Percentiles rank a stretch among this genome's conserved stretches.
phyloP scores from a whole-genome alignment of 257 asterid species.

The Solanum sparsipilum region DNA sequence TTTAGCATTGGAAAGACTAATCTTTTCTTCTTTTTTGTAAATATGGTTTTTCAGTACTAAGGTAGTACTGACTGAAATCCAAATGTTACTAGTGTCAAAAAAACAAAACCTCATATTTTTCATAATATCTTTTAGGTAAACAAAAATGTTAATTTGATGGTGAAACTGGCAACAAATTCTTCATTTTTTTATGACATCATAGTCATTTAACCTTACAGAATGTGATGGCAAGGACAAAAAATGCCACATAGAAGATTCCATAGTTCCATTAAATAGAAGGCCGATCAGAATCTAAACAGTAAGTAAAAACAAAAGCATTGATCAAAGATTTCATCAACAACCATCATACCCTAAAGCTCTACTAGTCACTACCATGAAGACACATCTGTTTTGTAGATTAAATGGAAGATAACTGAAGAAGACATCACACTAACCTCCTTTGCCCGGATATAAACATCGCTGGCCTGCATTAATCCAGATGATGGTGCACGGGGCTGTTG shows the following conservation, averaged over 20 bases:
- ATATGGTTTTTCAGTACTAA: no score
- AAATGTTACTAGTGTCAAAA: no score
- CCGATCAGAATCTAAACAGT: not conserved
- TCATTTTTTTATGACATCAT: not conserved
- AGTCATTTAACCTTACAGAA: not conserved
- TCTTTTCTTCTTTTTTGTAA: no score
- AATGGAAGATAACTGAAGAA: conserved; percentile 3
- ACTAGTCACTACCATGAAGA: not conserved
- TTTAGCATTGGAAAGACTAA: no score
- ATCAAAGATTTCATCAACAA: not conserved
- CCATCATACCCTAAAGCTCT: not conserved
- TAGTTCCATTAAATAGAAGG: not conserved
- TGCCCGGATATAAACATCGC: conserved; percentile 80
- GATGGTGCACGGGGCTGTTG: conserved; percentile 88
- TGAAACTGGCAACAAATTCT: not conserved
- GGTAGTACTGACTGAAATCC: no score
- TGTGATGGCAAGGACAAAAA: not conserved
- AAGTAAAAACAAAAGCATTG: not conserved
- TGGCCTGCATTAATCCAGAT: conserved; percentile 77
- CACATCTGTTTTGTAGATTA: not conserved
- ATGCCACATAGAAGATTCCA: not conserved
- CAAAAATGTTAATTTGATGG: not conserved
- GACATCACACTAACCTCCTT: conserved; percentile 53
- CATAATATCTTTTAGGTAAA: not conserved
- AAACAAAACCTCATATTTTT: not conserved